Conservation (phyloP, 306 rosid species). For the Clitoria ternatea region DNA sequence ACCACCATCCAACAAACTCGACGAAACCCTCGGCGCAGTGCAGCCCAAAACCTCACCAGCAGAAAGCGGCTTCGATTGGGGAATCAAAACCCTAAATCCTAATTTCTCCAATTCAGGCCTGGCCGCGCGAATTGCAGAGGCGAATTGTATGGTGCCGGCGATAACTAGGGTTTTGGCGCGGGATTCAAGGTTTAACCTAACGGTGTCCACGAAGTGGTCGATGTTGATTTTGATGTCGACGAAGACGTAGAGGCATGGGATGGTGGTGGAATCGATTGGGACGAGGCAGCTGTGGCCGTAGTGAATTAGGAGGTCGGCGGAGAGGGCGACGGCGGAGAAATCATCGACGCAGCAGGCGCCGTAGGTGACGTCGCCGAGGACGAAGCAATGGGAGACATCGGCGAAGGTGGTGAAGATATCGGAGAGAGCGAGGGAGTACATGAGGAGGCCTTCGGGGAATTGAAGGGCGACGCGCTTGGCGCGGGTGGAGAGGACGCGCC, state of each 20-base stretch:
- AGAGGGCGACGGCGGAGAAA: slow-evolving; percentile 64
- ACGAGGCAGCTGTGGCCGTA: slow-evolving; percentile 94
- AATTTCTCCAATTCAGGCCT: slow-evolving; percentile 63
- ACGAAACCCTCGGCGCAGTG: slow-evolving; percentile 69
- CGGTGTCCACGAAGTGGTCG: slow-evolving; percentile 48
- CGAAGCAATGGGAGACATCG: slow-evolving; percentile 51
- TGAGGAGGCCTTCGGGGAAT: slow-evolving; percentile 90
- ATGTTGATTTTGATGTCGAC: slow-evolving; percentile 77
- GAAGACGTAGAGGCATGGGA: slow-evolving; percentile 89
- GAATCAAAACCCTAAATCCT: slow-evolving; percentile 72
- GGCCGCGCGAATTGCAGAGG: slow-evolving; percentile 64
- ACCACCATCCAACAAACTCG: slow-evolving; percentile 19
- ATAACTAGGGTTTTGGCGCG: slow-evolving; percentile 38
- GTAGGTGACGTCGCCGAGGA: slow-evolving; percentile 78
- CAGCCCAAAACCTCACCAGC: slow-evolving; percentile 94
- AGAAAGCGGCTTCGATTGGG: slow-evolving; percentile 82
- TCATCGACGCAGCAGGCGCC: slow-evolving; percentile 92
- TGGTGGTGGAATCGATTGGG: slow-evolving; percentile 67
- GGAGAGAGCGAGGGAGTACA: slow-evolving; percentile 78
- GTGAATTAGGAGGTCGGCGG: slow-evolving; percentile 69
- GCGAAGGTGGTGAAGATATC: slow-evolving; percentile 79
- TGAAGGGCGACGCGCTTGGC: slow-evolving; percentile 76
- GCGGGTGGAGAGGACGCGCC: slow-evolving; percentile 65
- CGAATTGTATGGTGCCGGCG: slow-evolving; percentile 90
- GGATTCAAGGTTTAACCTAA: slow-evolving; percentile 44